Conservation (phyloP, 192 early-diverging fungal genomes). For the Dissophora ornata region DNA sequence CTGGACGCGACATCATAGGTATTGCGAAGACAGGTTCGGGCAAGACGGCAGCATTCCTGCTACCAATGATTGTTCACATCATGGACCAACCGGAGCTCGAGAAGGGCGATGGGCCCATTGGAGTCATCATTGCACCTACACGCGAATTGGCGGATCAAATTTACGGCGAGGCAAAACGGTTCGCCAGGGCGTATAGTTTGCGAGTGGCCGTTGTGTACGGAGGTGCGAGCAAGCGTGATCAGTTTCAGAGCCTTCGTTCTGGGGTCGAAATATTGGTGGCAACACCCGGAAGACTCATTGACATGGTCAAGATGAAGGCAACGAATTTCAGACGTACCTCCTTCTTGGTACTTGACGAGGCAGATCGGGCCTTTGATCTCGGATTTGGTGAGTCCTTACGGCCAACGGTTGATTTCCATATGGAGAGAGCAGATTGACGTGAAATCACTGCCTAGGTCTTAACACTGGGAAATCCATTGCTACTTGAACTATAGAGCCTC, state of each 20-base stretch:
- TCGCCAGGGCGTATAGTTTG: constrained; percentile 79
- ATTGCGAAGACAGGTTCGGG: constrained; percentile 90
- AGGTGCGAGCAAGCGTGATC: constrained; percentile 84
- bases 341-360: constrained; percentile 95
- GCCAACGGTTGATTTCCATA: constrained; percentile 25
- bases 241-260: constrained; percentile 81
- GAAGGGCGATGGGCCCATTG: constrained; percentile 84
- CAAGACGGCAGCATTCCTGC: constrained; percentile 86
- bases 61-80: constrained; percentile 87
- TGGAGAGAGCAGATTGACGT: too few relatives aligned
- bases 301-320: constrained; percentile 90
- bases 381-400: constrained; percentile 85
- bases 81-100: constrained; percentile 85
- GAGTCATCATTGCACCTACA: constrained; percentile 81
- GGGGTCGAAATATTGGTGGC: constrained; percentile 85
- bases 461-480: too few relatives aligned
- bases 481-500: constrained; percentile 63
- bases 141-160: constrained; percentile 85
- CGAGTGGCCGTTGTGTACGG: constrained; percentile 79
- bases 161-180: constrained; percentile 81
- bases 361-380: constrained; percentile 96
- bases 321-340: constrained; percentile 82
- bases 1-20: constrained; percentile 86
- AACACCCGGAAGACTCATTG: constrained; percentile 88
- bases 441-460: too few relatives aligned